Evolutionary conservation across 768 basidiomycete genomes (phyloP).

Genomic region (Naganishia kalamii): DNA sequence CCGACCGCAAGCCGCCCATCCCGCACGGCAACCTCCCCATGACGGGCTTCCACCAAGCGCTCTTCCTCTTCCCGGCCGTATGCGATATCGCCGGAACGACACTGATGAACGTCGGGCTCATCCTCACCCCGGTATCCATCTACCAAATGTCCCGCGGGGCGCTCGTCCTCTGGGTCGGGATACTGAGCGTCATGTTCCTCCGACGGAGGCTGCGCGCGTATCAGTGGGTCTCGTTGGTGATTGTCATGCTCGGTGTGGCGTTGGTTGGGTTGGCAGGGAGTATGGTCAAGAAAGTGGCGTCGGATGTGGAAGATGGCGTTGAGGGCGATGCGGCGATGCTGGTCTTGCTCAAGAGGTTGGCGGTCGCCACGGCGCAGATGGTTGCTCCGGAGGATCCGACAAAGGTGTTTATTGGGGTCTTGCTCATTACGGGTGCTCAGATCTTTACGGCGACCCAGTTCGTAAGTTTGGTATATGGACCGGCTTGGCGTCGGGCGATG

Average conservation of each 20-base stretch:
- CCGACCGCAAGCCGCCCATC: not conserved
- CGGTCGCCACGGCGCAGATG: conserved; percentile 23
- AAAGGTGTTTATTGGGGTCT: conserved; percentile 57
- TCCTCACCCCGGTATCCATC: conserved; percentile 93
- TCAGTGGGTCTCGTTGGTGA: conserved; percentile 86
- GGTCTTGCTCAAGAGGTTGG: conserved; percentile 9
- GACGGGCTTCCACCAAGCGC: conserved; percentile 33
- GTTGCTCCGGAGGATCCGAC: conserved; percentile 45
- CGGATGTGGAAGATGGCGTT: conserved; percentile 13
- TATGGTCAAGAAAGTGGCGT: conserved; percentile 65
- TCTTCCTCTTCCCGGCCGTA: conserved; percentile 79
- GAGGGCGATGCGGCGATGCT: not conserved
- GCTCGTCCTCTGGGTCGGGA: conserved; percentile 85
- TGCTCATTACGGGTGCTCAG: conserved; percentile 89
- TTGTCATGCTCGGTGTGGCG: conserved; percentile 57
- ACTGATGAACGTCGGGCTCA: conserved; percentile 89
- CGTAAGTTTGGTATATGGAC: too few species aligned
- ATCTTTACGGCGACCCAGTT: conserved; percentile 56
- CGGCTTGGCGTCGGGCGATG: too few species aligned
- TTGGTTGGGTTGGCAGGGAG: conserved; percentile 72
- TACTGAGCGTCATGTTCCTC: conserved; percentile 86
- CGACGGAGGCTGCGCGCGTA: conserved; percentile 76
- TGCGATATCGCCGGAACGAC: conserved; percentile 75
- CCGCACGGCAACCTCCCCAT: not conserved
- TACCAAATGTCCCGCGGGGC: conserved; percentile 86